These are phyloP conservation scores for Nyctanthes arbortristis DNA, from an alignment of 257 asterid species.

Conservation along the genomic window DNA sequence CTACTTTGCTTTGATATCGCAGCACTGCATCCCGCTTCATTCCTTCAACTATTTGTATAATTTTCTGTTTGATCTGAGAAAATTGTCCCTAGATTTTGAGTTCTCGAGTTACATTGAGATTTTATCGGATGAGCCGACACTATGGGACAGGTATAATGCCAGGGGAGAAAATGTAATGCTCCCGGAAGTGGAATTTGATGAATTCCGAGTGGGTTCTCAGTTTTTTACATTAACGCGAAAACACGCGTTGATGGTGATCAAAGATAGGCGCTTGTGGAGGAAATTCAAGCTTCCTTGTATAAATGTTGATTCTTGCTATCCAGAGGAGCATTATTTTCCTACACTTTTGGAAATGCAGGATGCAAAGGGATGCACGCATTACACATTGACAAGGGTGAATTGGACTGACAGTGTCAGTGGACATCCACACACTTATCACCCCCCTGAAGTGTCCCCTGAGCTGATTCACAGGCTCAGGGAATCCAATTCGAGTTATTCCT, in stretches of 20 bases:
- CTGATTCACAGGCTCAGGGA: conserved; percentile 68
- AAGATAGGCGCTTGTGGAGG: conserved; percentile 84
- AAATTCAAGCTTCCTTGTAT: conserved; percentile 75
- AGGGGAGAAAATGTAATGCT: conserved; percentile 74
- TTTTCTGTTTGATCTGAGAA: conserved; percentile 58
- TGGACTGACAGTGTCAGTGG: conserved; percentile 82
- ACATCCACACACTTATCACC: conserved; percentile 86
- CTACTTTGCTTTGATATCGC: conserved; percentile 62
- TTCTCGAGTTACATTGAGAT: conserved; percentile 72
- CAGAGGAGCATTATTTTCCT: conserved; percentile 95
- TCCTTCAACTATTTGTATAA: conserved; percentile 55
- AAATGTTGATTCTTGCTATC: conserved; percentile 78
- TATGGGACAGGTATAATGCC: conserved; percentile 70
- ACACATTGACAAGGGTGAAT: conserved; percentile 79
- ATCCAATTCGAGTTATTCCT: conserved; percentile 57
- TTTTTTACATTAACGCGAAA: conserved; percentile 66
- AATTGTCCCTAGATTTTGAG: conserved; percentile 48
- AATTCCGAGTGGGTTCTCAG: conserved; percentile 82
- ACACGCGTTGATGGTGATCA: conserved; percentile 71
- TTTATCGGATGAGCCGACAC: conserved; percentile 38
- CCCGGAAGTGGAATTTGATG: conserved; percentile 69
- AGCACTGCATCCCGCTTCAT: conserved; percentile 70
- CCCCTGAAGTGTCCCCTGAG: conserved; percentile 57
- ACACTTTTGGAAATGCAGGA: conserved; percentile 80
- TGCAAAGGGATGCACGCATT: conserved; percentile 55